Percentiles rank a stretch among this genome's conserved stretches.
phyloP scores from a whole-genome alignment of 2,329 filamentous ascomycete species.

The Hirsutella thompsonii region DNA sequence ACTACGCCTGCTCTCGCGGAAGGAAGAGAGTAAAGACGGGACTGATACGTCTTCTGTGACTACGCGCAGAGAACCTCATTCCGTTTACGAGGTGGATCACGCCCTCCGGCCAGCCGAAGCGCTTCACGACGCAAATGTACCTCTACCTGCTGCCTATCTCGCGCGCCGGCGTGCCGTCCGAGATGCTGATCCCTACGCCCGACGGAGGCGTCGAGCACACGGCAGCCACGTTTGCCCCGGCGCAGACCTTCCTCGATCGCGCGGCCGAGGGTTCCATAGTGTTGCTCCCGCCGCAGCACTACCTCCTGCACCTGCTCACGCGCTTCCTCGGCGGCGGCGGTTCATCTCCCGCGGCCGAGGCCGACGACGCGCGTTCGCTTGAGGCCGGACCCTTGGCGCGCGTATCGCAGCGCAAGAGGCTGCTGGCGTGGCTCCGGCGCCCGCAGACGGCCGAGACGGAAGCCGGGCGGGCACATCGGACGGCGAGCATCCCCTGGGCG shows the following conservation, averaged over 20 bases:
- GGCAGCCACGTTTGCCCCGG: conserved; percentile 63
- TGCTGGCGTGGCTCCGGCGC: conserved; percentile 39
- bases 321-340: conserved; percentile 31
- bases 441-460: conserved; percentile 23
- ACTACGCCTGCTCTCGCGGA: too few species aligned
- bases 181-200: conserved; percentile 53
- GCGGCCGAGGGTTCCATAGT: conserved; percentile 57
- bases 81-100: conserved; percentile 93
- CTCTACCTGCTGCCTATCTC: conserved; percentile 65
- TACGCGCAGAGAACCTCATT: conserved; percentile 30
- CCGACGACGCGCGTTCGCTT: conserved; percentile 8
- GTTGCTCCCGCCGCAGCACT: conserved; percentile 82
- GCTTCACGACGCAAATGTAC: conserved; percentile 97
- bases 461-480: conserved; percentile 21
- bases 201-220: conserved; percentile 57
- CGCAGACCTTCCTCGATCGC: conserved; percentile 54
- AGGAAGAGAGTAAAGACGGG: too few species aligned
- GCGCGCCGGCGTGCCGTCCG: conserved; percentile 25
- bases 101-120: conserved; percentile 54
- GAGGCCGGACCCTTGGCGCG: conserved; percentile 20
- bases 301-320: conserved; percentile 49
- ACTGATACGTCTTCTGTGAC: too few species aligned
- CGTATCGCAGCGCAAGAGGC: conserved; percentile 33
- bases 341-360: background rate
- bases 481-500: conserved; percentile 37